Conservation (phyloP, 2,329 filamentous ascomycete genomes). For the Lojkania enalia region DNA sequence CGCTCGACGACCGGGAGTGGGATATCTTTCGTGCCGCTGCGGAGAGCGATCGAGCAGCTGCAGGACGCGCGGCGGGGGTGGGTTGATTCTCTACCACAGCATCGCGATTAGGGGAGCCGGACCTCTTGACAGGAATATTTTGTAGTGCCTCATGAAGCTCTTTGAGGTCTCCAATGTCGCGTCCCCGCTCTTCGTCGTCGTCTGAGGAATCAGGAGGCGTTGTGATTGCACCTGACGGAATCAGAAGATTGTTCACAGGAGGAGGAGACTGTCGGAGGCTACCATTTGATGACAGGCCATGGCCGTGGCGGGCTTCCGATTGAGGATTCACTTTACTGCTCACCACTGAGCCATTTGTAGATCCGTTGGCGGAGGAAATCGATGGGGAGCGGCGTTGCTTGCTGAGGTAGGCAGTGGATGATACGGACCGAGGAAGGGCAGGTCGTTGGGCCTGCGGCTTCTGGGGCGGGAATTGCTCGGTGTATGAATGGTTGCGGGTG, state of each 20-base stretch:
- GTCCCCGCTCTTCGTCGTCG: conserved; percentile 77
- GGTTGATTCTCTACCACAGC: conserved; percentile 21
- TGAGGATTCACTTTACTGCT: conserved; percentile 26
- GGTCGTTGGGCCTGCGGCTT: conserved; percentile 45
- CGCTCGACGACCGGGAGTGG: conserved; percentile 63
- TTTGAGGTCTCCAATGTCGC: conserved; percentile 51
- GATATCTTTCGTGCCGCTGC: conserved; percentile 63
- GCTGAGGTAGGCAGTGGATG: conserved; percentile 64
- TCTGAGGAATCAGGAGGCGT: conserved; percentile 92
- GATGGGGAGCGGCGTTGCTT: conserved; percentile 64
- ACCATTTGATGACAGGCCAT: conserved; percentile 49
- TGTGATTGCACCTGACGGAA: conserved; percentile 82
- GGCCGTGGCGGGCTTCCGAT: conserved; percentile 24
- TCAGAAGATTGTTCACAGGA: conserved; percentile 74
- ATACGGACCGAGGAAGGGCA: conserved; percentile 58
- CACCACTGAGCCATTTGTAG: conserved; percentile 31
- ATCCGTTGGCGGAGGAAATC: conserved; percentile 36
- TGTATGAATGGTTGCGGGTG: conserved; percentile 57
- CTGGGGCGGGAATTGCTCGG: conserved; percentile 43
- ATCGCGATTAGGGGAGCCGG: conserved; percentile 58
- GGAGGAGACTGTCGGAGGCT: conserved; percentile 82
- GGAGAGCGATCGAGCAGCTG: conserved; percentile 46
- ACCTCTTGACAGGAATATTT: conserved; percentile 70
- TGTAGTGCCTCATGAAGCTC: conserved; percentile 83
- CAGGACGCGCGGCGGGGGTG: conserved; percentile 23